These are phyloP conservation scores for Cucurbita maxima DNA, from an alignment of 306 rosid species.

Conservation along the genomic window DNA sequence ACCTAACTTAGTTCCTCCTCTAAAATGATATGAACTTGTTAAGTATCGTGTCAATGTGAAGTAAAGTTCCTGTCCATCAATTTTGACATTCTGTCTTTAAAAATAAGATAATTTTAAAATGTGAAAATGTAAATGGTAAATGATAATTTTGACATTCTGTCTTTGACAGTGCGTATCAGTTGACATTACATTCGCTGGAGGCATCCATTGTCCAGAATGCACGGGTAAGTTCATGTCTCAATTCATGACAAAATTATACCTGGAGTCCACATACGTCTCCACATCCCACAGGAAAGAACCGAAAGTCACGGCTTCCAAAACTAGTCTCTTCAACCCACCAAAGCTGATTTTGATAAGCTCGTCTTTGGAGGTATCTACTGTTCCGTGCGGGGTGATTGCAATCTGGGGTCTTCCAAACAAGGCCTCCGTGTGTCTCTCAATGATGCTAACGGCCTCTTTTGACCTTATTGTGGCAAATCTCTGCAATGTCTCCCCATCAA, in stretches of 20 bases:
- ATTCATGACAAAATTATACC: conserved; percentile 62
- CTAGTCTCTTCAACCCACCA: conserved; percentile 64
- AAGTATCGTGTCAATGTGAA: no score
- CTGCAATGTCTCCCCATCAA: conserved; percentile 75
- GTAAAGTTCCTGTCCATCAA: no score
- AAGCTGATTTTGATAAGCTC: conserved; percentile 59
- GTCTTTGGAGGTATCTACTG: conserved; percentile 20
- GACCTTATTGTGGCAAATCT: conserved; percentile 81
- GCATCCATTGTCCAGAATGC: not conserved
- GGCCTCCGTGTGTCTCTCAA: conserved; percentile 83
- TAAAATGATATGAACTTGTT: no score
- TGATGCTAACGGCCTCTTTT: conserved; percentile 63
- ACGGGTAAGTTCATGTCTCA: conserved; percentile 14
- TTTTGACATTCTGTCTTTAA: no score
- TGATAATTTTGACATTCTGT: no score
- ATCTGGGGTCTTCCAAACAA: conserved; percentile 71
- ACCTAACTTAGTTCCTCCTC: no score
- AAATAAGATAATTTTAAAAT: no score
- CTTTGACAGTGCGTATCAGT: no score
- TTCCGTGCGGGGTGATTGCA: conserved; percentile 25
- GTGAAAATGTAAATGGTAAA: no score
- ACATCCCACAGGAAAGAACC: conserved; percentile 92
- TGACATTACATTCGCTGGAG: no score
- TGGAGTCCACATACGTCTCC: conserved; percentile 68
- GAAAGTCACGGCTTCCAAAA: conserved; percentile 75